A percentile compares a stretch with the other conserved stretches of the same genome.
Evolutionary conservation across 805 yeast genomes (phyloP).

Genomic region (Saccharomycopsis javanensis): DNA sequence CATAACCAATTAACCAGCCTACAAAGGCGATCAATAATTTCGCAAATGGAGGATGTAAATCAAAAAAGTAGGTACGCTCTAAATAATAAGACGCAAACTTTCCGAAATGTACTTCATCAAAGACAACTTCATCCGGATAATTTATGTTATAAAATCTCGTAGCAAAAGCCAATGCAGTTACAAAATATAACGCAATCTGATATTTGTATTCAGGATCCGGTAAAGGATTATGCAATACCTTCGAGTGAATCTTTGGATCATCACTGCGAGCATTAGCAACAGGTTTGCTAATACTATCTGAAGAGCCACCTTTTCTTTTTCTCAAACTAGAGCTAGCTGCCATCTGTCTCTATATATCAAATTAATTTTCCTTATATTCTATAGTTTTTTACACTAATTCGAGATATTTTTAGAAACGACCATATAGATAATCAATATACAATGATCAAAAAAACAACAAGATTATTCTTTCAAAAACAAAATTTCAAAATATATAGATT

Average conservation of each 20-base stretch:
- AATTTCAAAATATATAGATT: too few species aligned
- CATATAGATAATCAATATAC: neutral
- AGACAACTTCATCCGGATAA: slow-evolving; percentile 66
- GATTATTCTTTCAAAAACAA: neutral
- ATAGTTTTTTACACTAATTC: too few species aligned
- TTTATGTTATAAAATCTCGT: slow-evolving; percentile 55
- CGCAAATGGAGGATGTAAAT: slow-evolving; percentile 97
- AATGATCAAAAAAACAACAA: neutral
- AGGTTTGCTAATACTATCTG: neutral
- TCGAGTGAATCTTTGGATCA: neutral
- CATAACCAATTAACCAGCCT: slow-evolving; percentile 83
- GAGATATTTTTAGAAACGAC: neutral
- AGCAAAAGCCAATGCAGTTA: slow-evolving; percentile 59
- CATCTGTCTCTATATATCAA: neutral
- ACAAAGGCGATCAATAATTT: slow-evolving; percentile 83
- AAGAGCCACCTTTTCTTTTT: neutral
- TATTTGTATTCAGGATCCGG: slow-evolving; percentile 29
- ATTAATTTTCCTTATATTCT: neutral
- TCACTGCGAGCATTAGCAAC: neutral
- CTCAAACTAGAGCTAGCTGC: neutral
- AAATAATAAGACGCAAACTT: slow-evolving; percentile 20
- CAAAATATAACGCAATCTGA: slow-evolving; percentile 41
- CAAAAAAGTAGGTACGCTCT: slow-evolving; percentile 65
- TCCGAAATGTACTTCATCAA: slow-evolving; percentile 84
- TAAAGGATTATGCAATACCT: neutral